Percentiles rank a stretch among this genome's conserved stretches.
phyloP scores from a whole-genome alignment of 2,329 filamentous ascomycete genomes.

The Aspergillus ruber region DNA sequence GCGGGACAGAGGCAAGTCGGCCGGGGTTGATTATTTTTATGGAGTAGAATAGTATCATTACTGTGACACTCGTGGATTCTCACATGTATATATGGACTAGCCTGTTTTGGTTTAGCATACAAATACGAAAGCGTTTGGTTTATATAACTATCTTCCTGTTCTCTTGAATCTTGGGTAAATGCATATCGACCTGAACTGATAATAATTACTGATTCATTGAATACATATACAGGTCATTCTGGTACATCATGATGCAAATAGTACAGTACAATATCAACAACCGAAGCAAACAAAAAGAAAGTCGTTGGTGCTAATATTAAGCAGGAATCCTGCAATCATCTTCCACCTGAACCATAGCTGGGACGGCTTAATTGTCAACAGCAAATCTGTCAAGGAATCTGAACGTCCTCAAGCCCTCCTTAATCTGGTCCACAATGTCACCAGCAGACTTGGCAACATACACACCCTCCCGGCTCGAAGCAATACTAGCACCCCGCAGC shows the following conservation, averaged over 20 bases:
- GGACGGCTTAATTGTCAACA: slow-evolving; percentile 36
- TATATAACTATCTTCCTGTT: background rate
- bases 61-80: background rate
- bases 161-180: no score
- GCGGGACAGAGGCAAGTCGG: background rate
- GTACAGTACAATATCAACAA: background rate
- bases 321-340: background rate
- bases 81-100: background rate
- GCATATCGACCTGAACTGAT: no score
- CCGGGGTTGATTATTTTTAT: background rate
- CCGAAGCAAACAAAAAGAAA: background rate
- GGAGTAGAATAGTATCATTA: background rate
- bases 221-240: background rate
- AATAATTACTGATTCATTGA: background rate
- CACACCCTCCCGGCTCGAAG: slow-evolving; percentile 29
- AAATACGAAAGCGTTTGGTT: background rate
- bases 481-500: slow-evolving; percentile 42
- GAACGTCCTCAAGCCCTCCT: slow-evolving; percentile 56
- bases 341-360: background rate
- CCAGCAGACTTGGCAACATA: slow-evolving; percentile 24
- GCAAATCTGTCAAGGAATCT: slow-evolving; percentile 62
- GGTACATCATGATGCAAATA: background rate
- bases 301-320: background rate
- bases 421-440: slow-evolving; percentile 42
- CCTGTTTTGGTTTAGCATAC: background rate